Percentiles rank a stretch among this genome's conserved stretches.
Evolutionary conservation across 768 basidiomycete genomes (phyloP).

Genomic region (Hygrophorus russula): DNA sequence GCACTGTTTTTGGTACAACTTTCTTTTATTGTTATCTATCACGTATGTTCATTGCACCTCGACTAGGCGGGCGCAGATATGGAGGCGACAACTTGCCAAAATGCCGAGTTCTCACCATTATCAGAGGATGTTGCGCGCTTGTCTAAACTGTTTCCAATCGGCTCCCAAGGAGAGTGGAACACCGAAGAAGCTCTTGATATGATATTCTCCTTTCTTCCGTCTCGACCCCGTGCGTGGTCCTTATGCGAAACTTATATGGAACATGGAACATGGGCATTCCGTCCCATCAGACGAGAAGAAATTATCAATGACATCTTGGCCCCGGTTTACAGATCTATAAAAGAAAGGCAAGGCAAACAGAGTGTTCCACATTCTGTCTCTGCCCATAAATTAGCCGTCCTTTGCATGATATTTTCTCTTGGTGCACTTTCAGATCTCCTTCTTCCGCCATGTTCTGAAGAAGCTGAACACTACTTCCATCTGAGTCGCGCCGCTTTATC

Average conservation of each 20-base stretch:
- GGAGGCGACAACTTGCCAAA: not conserved
- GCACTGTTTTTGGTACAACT: constrained; percentile 15
- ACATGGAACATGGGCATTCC: constrained; percentile 43
- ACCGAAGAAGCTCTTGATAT: constrained; percentile 11
- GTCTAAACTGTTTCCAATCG: constrained; percentile 54
- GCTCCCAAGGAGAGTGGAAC: constrained; percentile 28
- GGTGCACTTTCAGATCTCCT: constrained; percentile 35
- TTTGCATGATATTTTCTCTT: constrained; percentile 41
- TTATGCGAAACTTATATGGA: constrained; percentile 35
- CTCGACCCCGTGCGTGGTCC: constrained; percentile 34
- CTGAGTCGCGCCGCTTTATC: constrained; percentile 54
- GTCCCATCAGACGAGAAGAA: constrained; percentile 33
- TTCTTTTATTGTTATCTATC: no score
- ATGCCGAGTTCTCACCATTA: constrained; percentile 10
- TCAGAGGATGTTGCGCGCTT: constrained; percentile 31
- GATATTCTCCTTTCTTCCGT: constrained; percentile 43
- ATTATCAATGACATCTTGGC: constrained; percentile 30
- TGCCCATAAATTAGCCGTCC: constrained; percentile 36
- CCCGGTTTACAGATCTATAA: constrained; percentile 21
- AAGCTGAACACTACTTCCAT: constrained; percentile 59
- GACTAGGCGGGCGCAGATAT: constrained; percentile 11
- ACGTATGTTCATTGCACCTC: constrained; percentile 1
- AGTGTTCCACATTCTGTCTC: constrained; percentile 8
- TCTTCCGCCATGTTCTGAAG: constrained; percentile 13
- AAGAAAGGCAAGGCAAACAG: constrained; percentile 5